Base-by-base conservation (phyloP, 768 basidiomycete genomes). In the Hericium erinaceus region DNA sequence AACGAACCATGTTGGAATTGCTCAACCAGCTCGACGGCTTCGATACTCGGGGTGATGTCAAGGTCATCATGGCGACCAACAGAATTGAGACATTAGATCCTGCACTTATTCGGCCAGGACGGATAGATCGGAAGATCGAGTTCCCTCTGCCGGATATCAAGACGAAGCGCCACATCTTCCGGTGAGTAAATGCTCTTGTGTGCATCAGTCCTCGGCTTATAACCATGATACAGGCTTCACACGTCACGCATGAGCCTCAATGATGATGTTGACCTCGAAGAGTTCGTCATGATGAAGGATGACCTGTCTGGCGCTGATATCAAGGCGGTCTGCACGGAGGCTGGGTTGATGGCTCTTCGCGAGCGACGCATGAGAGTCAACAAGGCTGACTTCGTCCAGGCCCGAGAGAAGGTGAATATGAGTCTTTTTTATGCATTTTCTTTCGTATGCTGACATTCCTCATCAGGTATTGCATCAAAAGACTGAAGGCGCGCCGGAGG, bases 21-120 rank as follows among this genome's bases (percentile, higher is more conserved):
- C 82, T 99, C 54, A 99, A 99, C 69, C 97, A 99, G 72, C 80
- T 99, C 41, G 97, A 99, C 65, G 97, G 97, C n/a, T 98, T 99
- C 71, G 97, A 99, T 69, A 94, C 94, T 5, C 85, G 95, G 57
- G 95, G 95, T n/a, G 97, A 98, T 68, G 95, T 99, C 58, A 99
- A 98, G 73, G 95, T 99, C 64, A 98, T 99, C 70, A 98, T 98
- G 97, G 97, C 97, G 12, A 99, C 97, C 5, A 99, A 99, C 75
- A 86, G 81, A 74, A 99, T 99, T 65, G 95, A 98, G 70, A 86
- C 92, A 3, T 81, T 99, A 28, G 97, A 99, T 72, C 97, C 97
- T 56, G 97, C 97, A 16, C 84, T 99, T 59, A 97, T 99, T 67
- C 90, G 97, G 54, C 97, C 97, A 5, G 97, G 97, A 50, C 92